Base-by-base conservation (phyloP, 805 yeast genomes). In the Candida broadrunensis region DNA sequence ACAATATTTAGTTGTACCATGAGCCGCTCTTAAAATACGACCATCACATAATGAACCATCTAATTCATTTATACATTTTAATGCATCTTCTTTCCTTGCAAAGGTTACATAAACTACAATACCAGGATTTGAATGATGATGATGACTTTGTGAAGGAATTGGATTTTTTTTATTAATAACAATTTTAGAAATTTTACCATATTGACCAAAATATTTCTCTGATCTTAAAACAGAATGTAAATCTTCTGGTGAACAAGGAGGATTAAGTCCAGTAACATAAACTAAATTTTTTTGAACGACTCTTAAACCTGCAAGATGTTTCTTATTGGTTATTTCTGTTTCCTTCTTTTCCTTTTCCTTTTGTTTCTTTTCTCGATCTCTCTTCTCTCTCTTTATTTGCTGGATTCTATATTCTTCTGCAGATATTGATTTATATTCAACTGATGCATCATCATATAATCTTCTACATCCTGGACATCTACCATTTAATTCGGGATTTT, bases 201-300 rank as follows among this genome's bases (percentile, higher is more conserved):
- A 93, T 67, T 93, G 97, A n/a, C 99, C 99, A 67, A 93, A 93
- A 64, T 89, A 93, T 59, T 85, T 86, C 47, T 93, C 98, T 2
- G 95, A 83, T 49, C 91, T 81, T 46, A 93, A 72, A 3, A 88
- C 79, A 3, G 85, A 64, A 45, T 89, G 93, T 41, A 93, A 77
- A 43, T 93, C 98, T 40, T 88, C 84, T 7, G 90, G 82, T 19
- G 81, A 79, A 45, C 85, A 81, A 29, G 85, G 85, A 1, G 96
- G 96, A 55, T 89, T 89, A 49, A 93, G 72, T 0, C 99, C 99
- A 17, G 95, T 91, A 13, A 93, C 97, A 55, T 93, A 93, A 3
- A 93, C 99, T 56, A 93, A 72, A 61, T 93, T 93, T 72, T 93
- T 95, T 67, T 93, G 99, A 38, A 93, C 93, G n/a, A 93, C 99